These are phyloP conservation scores for Macrolepiota fuliginosa DNA, from an alignment of 768 basidiomycete species.

Conservation along the genomic window DNA sequence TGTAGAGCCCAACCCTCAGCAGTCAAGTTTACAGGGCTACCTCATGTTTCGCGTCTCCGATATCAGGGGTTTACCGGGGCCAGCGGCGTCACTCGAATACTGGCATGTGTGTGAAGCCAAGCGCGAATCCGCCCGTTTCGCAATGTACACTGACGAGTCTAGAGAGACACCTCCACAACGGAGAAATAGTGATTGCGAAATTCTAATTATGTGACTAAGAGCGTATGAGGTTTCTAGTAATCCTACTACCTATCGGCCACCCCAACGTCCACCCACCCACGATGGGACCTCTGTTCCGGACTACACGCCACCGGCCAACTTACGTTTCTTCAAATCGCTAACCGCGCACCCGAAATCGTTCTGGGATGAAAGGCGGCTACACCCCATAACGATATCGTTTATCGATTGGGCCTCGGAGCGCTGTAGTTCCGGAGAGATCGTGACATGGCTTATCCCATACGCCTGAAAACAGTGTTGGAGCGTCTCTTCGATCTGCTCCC, in stretches of 20 bases:
- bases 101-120: not conserved
- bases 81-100: not conserved
- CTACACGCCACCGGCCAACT: conserved; percentile 15
- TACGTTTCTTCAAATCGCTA: conserved; percentile 34
- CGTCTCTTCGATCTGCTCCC: conserved; percentile 47
- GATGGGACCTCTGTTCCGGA: not conserved
- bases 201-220: not conserved
- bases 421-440: conserved; percentile 49
- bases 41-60: not conserved
- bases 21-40: not conserved
- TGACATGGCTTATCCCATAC: conserved; percentile 54
- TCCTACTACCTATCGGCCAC: too few relatives aligned
- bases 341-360: conserved; percentile 45
- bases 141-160: not conserved
- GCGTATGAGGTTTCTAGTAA: not conserved
- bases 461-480: conserved; percentile 50
- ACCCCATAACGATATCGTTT: conserved; percentile 24
- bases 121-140: not conserved
- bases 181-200: not conserved
- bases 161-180: not conserved
- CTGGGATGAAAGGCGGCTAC: conserved; percentile 33
- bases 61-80: not conserved
- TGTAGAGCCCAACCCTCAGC: too few relatives aligned
- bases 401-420: conserved; percentile 28
- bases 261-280: too few relatives aligned